Conservation (phyloP, 768 basidiomycete genomes). For the Lenzites betulinus region DNA sequence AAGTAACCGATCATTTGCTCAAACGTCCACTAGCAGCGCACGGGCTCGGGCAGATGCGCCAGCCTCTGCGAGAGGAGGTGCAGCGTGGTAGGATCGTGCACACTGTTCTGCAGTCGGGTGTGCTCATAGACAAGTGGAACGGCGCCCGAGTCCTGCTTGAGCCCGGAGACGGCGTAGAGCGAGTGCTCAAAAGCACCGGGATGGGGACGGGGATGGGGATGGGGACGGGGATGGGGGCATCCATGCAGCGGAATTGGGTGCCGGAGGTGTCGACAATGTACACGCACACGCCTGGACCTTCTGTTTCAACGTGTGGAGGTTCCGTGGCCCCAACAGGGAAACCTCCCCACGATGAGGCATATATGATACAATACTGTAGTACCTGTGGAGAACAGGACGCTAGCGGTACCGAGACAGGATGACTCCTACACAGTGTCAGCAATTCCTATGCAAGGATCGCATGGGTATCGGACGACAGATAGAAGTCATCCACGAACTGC, state of each 20-base stretch:
- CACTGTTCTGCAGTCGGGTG: neutral
- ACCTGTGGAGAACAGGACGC: too few species aligned
- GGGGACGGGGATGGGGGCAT: neutral
- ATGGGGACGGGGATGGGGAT: too few species aligned
- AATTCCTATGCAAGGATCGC: constrained; percentile 46
- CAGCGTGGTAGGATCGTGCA: neutral
- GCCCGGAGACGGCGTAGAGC: neutral
- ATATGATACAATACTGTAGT: too few species aligned
- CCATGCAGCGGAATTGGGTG: neutral
- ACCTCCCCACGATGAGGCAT: too few species aligned
- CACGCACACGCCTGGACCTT: neutral
- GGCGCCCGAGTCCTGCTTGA: neutral
- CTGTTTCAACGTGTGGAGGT: neutral
- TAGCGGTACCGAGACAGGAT: neutral
- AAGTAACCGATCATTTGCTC: too few species aligned
- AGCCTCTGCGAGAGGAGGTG: too few species aligned
- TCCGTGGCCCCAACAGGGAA: neutral
- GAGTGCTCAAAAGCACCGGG: neutral
- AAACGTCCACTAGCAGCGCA: too few species aligned
- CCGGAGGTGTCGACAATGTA: neutral
- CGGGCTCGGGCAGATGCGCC: too few species aligned
- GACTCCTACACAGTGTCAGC: constrained; percentile 32
- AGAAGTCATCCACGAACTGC: constrained; percentile 53
- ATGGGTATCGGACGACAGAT: constrained; percentile 55
- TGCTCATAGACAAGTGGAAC: neutral